Conservation (phyloP, 495 filamentous ascomycete genomes). For the Podospora australis region DNA sequence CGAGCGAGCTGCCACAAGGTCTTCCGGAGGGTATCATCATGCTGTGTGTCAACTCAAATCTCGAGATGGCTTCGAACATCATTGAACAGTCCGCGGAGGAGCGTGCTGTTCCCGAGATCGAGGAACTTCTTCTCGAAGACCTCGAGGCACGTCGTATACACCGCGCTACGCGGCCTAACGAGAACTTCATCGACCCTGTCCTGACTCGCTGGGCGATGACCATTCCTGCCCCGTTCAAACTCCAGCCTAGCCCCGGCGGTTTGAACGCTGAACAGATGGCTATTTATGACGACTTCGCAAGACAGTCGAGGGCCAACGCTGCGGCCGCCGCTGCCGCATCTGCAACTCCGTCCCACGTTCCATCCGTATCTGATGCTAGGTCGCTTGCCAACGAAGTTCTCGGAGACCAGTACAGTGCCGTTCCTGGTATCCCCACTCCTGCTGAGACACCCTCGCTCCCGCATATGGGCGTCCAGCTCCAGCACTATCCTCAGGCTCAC, state of each 20-base stretch:
- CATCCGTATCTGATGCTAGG: slow-evolving; percentile 46
- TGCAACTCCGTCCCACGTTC: slow-evolving; percentile 32
- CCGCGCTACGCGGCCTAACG: slow-evolving; percentile 60
- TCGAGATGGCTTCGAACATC: slow-evolving; percentile 84
- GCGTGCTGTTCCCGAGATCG: slow-evolving; percentile 86
- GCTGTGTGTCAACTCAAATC: slow-evolving; percentile 97
- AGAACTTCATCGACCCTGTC: slow-evolving; percentile 72
- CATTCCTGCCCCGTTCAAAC: slow-evolving; percentile 84
- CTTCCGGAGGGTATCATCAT: slow-evolving; percentile 83
- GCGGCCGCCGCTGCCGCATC: slow-evolving; percentile 34
- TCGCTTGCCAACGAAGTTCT: slow-evolving; percentile 64
- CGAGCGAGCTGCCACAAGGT: slow-evolving; percentile 61
- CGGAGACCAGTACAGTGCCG: slow-evolving; percentile 71
- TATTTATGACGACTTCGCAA: slow-evolving; percentile 92
- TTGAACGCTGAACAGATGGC: slow-evolving; percentile 88
- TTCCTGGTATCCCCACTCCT: slow-evolving; percentile 71
- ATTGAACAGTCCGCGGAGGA: slow-evolving; percentile 93
- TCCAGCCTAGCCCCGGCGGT: slow-evolving; percentile 55
- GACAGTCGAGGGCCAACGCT: slow-evolving; percentile 59
- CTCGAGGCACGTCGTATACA: slow-evolving; percentile 69
- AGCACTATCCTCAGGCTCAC: slow-evolving; percentile 53
- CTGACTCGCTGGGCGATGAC: slow-evolving; percentile 81
- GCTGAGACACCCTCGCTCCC: slow-evolving; percentile 74
- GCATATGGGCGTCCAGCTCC: slow-evolving; percentile 55
- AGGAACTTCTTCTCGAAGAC: slow-evolving; percentile 75